Evolutionary conservation across 352 stramenopile species (phyloP), one percentile per base, ranked within the genome.

Genomic region (Pythium aquatile): DNA sequence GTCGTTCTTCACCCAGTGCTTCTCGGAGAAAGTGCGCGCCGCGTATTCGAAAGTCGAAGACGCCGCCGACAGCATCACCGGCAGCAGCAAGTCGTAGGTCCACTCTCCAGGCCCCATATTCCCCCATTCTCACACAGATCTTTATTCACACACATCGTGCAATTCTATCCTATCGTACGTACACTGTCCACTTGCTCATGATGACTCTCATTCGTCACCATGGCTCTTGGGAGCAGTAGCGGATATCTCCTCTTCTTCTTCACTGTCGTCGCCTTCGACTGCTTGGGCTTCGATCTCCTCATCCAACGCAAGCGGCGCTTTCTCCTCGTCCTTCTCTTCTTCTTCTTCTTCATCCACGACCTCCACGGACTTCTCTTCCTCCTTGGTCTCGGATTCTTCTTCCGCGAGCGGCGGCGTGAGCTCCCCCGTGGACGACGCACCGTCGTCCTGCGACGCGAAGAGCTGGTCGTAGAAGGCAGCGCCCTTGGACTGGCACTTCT

Each of bases 1-100:
- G 9, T 72, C 83, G 46, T 66, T 87, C 11, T 91, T 92, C 66
- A 87, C 83, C 17, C 78, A 90, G 30, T 94, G 83, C 63, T 94
- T 93, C 66, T 85, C 80, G 9, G 79, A 91, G 35, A 88, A 86
- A 52, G 56, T 90, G 16, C 69, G 75, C 32, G 66, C 69, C 0
- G 71, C 85, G 30, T 90, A 87, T 68, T 73, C 72, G 8, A 88
- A 89, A 53, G 78, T 86, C 11, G 83, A 92, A 58, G 79, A 90
- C 53, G 67, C 59, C 35, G 65, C 58, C 1, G 62, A 68, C 17
- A 51, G 44, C 44, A 17, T 51, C 20, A 51, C 44, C n/a, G n/a
- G 44, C n/a, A 51, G 44, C 44, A 47, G 20, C 44, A 51, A 51
- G 44, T 51, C 44, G 44, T 51, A 51, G 44, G 6, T 11, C n/a